Evolutionary conservation across 164 flowering plant genomes (phyloP), one percentile per base, ranked within the genome.

Genomic region (Vitis rupestris): DNA sequence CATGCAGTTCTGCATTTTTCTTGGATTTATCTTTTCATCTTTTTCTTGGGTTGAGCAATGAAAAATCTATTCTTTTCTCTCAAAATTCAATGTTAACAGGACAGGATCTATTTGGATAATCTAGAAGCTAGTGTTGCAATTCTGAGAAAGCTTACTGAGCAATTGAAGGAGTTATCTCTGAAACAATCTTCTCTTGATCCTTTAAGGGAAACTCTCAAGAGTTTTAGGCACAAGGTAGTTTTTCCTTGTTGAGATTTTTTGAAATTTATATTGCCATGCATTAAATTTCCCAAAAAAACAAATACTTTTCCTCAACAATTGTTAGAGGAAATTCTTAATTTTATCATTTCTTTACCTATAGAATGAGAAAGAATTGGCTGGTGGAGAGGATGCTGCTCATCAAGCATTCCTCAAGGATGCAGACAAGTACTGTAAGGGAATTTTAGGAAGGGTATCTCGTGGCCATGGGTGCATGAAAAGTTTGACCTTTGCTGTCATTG

Each of bases 401-500:
- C 77, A 72, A 50, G 76, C 84, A 50, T 64, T 72, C 48, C 59
- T 84, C 72, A 86, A 82, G 74, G 90, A 86, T 16, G 88, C 92
- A 9, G 93, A 94, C 82, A 91, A 94, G 82, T 82, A 81, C 69
- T 89, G 92, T 74, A 92, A 89, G 70, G 62, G 72, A 16, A 57
- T 92, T 2, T 48, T 84, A 76, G 84, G 88, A 67, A 79, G 75
- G 77, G 8, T 83, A 5, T 79, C 88, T 1, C 78, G 83, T 8
- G 76, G 89, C 52, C 67, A 68, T 63, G 88, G 92, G 12, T 94
- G 99, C 76, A 9, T 88, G 78, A 90, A 83, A 73, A 59, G 83
- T 47, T 9, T 81, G 69, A 70, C 75, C 13, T 52, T 89, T 53
- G 76, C 7, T 72, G 8, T 55, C 75, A 37, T 37, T 55, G 68